phyloP scores from a whole-genome alignment of 2,329 filamentous ascomycete genomes.

The Aspergillus sp. region DNA sequence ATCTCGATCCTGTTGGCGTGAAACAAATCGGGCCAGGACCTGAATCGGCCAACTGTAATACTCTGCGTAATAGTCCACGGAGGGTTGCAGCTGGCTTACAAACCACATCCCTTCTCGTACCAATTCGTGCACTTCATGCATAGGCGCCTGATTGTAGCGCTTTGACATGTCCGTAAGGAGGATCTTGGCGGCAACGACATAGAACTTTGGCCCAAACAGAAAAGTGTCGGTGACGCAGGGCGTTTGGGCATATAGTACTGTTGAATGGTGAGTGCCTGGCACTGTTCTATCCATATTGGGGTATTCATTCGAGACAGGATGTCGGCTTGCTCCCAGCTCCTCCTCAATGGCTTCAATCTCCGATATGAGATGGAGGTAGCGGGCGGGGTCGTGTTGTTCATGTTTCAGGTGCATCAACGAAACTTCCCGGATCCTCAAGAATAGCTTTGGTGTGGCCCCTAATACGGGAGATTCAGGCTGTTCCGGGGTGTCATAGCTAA shows the following conservation, averaged over 20 bases:
- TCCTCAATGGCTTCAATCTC: constrained; percentile 3
- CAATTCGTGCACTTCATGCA: constrained; percentile 2
- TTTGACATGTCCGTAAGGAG: constrained; percentile 12
- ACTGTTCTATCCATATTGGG: too few relatives aligned
- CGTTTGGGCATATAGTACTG: too few relatives aligned
- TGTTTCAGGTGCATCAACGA: constrained; percentile 7
- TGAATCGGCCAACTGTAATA: constrained; percentile 28
- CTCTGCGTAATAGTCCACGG: constrained; percentile 24
- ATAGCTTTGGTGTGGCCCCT: constrained; percentile 20
- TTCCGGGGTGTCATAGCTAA: background rate
- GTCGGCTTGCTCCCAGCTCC: background rate
- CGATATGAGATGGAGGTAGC: constrained; percentile 3
- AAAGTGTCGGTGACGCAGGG: background rate
- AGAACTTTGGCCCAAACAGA: constrained; percentile 6
- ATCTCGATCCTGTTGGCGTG: constrained; percentile 6
- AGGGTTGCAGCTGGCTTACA: constrained; percentile 15
- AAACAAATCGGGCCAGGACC: constrained; percentile 15
- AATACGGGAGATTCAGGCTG: constrained; percentile 20
- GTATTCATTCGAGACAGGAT: background rate
- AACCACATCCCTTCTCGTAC: constrained; percentile 13
- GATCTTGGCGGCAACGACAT: constrained; percentile 16
- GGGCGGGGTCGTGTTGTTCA: background rate
- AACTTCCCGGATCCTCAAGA: constrained; percentile 17
- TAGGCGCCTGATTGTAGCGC: background rate
- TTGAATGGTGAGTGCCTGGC: too few relatives aligned